Percentiles rank a stretch among this genome's conserved stretches.
Conservation (phyloP, 2,329 filamentous ascomycete species). For the Pezicula rhizophila region DNA sequence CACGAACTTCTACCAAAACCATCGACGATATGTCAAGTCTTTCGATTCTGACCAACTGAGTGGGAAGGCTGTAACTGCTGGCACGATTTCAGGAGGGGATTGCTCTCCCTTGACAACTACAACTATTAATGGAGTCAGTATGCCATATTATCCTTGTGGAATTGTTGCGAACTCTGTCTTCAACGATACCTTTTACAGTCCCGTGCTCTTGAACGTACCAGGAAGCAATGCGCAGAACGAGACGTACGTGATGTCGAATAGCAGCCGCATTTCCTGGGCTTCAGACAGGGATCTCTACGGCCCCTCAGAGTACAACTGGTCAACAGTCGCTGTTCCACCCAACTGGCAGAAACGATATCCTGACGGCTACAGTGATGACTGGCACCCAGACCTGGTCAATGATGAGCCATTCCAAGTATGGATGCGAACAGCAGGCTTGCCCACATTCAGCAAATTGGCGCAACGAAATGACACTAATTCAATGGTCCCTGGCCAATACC, state of each 20-base stretch:
- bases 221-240: conserved; percentile 34
- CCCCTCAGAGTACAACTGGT: conserved; percentile 55
- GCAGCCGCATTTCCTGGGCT: conserved; percentile 72
- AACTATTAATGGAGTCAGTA: conserved; percentile 39
- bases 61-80: conserved; percentile 56
- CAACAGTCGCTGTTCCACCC: conserved; percentile 71
- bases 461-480: conserved; percentile 67
- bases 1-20: conserved; percentile 98
- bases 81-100: conserved; percentile 58
- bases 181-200: conserved; percentile 79
- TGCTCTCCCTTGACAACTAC: conserved; percentile 68
- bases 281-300: conserved; percentile 79
- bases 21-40: conserved; percentile 90
- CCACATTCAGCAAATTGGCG: conserved; percentile 90
- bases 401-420: conserved; percentile 92
- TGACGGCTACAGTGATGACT: conserved; percentile 58
- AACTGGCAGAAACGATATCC: conserved; percentile 76
- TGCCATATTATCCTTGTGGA: conserved; percentile 88
- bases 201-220: conserved; percentile 51
- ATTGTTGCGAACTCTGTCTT: conserved; percentile 95
- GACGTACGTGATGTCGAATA: conserved; percentile 68
- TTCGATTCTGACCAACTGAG: conserved; percentile 79
- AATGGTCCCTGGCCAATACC: conserved; percentile 69
- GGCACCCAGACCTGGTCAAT: conserved; percentile 61
- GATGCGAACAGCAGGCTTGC: conserved; percentile 95